A percentile compares a stretch with the other conserved stretches of the same genome.
Conservation (phyloP, 202 grass and related monocot genomes). For the Brachypodium distachyon region DNA sequence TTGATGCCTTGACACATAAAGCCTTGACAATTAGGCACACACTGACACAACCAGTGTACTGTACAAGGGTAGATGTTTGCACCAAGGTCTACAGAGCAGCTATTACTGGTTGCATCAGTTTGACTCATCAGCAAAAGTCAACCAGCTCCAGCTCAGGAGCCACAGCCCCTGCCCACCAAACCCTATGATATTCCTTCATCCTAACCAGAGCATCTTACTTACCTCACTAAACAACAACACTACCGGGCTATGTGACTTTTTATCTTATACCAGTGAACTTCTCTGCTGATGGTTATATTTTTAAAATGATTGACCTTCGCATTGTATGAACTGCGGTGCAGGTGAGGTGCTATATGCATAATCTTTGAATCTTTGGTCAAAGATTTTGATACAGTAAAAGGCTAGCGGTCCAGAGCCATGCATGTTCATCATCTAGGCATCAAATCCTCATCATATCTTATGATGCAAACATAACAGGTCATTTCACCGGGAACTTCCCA, state of each 20-base stretch:
- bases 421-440: neutral
- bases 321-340: neutral
- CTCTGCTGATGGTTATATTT: neutral
- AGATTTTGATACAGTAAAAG: slow-evolving; percentile 8
- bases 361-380: slow-evolving; percentile 20
- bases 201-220: neutral
- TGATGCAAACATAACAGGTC: neutral
- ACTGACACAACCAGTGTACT: neutral
- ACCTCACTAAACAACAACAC: neutral
- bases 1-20: neutral
- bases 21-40: neutral
- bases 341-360: neutral
- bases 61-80: neutral
- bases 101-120: neutral
- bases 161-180: neutral
- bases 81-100: neutral
- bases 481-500: neutral
- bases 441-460: neutral
- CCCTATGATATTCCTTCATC: neutral
- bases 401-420: neutral
- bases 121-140: neutral
- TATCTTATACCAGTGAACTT: neutral
- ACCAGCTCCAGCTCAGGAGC: neutral
- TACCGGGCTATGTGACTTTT: neutral
- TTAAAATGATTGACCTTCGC: slow-evolving; percentile 34